Evolutionary conservation across 2,329 filamentous ascomycete species (phyloP).

Genomic region (Didymella exigua): DNA sequence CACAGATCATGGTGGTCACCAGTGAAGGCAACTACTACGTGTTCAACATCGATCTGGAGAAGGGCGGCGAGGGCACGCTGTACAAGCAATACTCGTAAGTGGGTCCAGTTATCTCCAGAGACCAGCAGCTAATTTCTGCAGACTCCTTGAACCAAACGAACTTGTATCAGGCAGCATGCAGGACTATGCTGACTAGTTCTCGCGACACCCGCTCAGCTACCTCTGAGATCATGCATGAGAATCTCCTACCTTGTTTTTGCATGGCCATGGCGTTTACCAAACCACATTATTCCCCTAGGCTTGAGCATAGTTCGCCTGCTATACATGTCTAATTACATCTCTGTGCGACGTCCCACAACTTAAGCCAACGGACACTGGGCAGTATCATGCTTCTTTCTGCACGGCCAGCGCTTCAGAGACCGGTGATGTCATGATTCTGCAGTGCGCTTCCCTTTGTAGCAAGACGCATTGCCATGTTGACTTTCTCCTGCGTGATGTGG

Average conservation of each 20-base stretch:
- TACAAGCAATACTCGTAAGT: constrained; percentile 93
- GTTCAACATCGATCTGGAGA: constrained; percentile 93
- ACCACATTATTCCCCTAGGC: constrained; percentile 31
- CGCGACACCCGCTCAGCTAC: not conserved
- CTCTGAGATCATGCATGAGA: not conserved
- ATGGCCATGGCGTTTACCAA: constrained; percentile 39
- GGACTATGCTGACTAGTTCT: constrained; percentile 36
- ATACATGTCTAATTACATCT: constrained; percentile 16
- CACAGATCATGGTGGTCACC: constrained; percentile 97
- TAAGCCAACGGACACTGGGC: not conserved
- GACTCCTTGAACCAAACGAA: constrained; percentile 46
- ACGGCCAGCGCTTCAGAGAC: not conserved
- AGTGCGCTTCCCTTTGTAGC: not conserved
- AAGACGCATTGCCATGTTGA: not conserved
- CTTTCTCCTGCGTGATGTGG: not conserved
- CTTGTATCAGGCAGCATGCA: constrained; percentile 39
- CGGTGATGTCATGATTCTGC: constrained; percentile 11
- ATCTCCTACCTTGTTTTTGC: constrained; percentile 25
- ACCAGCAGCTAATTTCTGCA: constrained; percentile 27
- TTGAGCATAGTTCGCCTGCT: constrained; percentile 22
- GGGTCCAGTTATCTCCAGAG: not conserved
- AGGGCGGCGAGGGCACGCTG: constrained; percentile 88
- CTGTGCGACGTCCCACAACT: constrained; percentile 9
- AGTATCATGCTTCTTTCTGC: not conserved
- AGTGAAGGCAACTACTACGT: constrained; percentile 95